Percentiles rank a stretch among this genome's conserved stretches.
Conservation (phyloP, 2,329 filamentous ascomycete species). For the Pseudogymnoascus sp. region DNA sequence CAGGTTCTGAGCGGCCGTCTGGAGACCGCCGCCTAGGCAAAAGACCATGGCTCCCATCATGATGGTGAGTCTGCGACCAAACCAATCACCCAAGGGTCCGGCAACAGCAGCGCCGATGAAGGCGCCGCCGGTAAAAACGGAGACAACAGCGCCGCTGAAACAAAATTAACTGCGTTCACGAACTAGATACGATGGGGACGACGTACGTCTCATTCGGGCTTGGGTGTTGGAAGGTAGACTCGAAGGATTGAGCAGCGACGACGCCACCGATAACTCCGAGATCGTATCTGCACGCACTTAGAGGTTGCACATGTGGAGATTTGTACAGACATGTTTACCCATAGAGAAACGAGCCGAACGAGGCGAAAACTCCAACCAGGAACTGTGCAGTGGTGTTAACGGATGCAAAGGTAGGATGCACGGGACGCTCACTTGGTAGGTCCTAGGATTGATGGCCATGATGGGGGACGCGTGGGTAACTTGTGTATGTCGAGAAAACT, state of each 20-base stretch:
- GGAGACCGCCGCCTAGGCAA: constrained; percentile 62
- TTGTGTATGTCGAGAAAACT: background rate
- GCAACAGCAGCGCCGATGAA: constrained; percentile 56
- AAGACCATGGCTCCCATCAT: constrained; percentile 57
- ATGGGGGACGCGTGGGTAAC: background rate
- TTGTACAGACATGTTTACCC: background rate
- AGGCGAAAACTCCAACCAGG: constrained; percentile 46
- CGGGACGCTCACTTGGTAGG: constrained; percentile 24
- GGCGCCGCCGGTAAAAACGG: constrained; percentile 59
- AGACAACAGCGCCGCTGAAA: constrained; percentile 55
- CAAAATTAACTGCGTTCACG: constrained; percentile 22
- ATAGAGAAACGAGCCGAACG: constrained; percentile 42
- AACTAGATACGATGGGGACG: background rate
- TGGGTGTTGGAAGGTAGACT: constrained; percentile 26
- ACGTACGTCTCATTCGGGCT: constrained; percentile 10
- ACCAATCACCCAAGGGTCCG: constrained; percentile 51
- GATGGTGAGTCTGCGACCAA: constrained; percentile 64
- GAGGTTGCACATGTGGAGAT: background rate
- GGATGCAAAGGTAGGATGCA: background rate
- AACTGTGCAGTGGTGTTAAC: constrained; percentile 24
- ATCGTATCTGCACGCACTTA: constrained; percentile 36
- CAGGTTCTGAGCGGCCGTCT: constrained; percentile 53
- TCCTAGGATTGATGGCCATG: constrained; percentile 8
- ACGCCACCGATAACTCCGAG: constrained; percentile 45
- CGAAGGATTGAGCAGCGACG: constrained; percentile 40